Conservation (phyloP, 345 rosid genomes). For the Citrus australasica region DNA sequence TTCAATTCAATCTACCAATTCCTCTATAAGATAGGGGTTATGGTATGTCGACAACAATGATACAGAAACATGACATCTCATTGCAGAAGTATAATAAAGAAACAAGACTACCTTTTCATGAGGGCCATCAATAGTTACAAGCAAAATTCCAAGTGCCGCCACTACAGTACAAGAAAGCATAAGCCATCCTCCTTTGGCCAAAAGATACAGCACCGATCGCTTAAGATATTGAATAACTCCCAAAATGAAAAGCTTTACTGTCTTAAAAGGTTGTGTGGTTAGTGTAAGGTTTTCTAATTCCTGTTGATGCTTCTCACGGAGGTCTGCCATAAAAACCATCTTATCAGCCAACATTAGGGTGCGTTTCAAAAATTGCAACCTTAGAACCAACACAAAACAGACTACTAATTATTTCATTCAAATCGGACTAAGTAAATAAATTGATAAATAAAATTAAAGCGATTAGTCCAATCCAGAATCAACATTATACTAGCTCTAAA, state of each 20-base stretch:
- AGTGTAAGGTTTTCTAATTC: slow-evolving; percentile 73
- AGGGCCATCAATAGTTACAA: slow-evolving; percentile 75
- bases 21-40: background rate
- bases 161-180: slow-evolving; percentile 46
- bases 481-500: background rate
- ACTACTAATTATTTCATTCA: no score
- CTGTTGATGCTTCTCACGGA: slow-evolving; percentile 54
- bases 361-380: background rate
- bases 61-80: background rate
- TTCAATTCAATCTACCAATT: background rate
- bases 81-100: background rate
- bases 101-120: slow-evolving; percentile 68
- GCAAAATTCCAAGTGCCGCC: slow-evolving; percentile 42
- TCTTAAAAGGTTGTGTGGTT: slow-evolving; percentile 66
- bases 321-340: slow-evolving; percentile 37
- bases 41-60: no score
- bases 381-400: background rate
- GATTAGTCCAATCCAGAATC: background rate
- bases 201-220: slow-evolving; percentile 44
- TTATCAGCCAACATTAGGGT: slow-evolving; percentile 3
- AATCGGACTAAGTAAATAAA: no score
- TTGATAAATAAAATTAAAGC: no score
- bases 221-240: slow-evolving; percentile 58
- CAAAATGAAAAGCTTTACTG: slow-evolving; percentile 61
- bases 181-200: slow-evolving; percentile 72